A percentile compares a stretch with the other conserved stretches of the same genome.
phyloP scores from a whole-genome alignment of 768 basidiomycete species.

The Coprinopsis sp. region DNA sequence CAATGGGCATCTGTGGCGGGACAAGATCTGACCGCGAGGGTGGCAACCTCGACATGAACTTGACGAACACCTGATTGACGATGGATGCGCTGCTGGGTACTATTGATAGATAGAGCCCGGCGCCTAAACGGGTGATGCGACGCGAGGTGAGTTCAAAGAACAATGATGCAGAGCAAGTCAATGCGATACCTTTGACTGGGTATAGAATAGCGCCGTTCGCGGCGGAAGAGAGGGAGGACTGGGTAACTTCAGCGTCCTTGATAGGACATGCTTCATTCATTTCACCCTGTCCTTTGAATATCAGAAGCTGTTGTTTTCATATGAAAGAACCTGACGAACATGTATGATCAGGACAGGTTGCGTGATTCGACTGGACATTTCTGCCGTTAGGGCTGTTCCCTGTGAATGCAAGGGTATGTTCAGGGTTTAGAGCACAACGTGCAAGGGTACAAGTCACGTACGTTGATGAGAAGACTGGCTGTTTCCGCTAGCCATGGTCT shows the following conservation, averaged over 20 bases:
- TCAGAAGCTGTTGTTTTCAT: background rate
- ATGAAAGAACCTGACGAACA: conserved; percentile 32
- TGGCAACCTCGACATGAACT: conserved; percentile 57
- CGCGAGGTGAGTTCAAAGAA: background rate
- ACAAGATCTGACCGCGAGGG: conserved; percentile 44
- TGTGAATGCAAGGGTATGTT: conserved; percentile 20
- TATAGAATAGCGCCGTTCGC: conserved; percentile 49
- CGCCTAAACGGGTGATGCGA: conserved; percentile 34
- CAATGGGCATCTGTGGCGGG: conserved; percentile 27
- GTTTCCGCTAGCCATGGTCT: conserved; percentile 50
- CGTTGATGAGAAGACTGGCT: conserved; percentile 56
- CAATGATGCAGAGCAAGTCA: background rate
- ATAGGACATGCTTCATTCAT: conserved; percentile 48
- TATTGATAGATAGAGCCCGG: conserved; percentile 49
- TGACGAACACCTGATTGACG: conserved; percentile 57
- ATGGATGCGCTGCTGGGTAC: conserved; percentile 53
- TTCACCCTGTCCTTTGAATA: conserved; percentile 46
- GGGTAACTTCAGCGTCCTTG: conserved; percentile 52
- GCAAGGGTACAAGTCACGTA: conserved; percentile 25
- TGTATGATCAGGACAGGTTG: conserved; percentile 69
- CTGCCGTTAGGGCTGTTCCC: conserved; percentile 50
- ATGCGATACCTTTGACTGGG: conserved; percentile 59
- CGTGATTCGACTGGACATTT: conserved; percentile 46
- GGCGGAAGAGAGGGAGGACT: conserved; percentile 44
- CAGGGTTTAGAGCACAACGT: background rate